Conservation (phyloP, 768 basidiomycete genomes). For the Rhodotorula babjevae region DNA sequence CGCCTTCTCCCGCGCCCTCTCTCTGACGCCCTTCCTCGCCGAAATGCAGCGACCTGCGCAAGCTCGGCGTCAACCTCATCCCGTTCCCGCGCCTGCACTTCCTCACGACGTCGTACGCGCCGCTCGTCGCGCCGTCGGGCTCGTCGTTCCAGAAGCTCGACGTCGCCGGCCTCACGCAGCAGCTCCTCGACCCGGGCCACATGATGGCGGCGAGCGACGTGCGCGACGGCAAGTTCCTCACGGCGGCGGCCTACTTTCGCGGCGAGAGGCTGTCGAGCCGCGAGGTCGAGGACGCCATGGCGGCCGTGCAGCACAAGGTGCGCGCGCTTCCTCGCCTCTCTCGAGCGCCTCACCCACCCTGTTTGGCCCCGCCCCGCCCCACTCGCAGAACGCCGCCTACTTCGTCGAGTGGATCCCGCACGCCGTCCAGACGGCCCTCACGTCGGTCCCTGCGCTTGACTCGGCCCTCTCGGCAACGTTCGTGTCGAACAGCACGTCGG, state of each 20-base stretch:
- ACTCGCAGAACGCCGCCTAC: conserved; percentile 35
- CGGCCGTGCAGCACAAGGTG: conserved; percentile 61
- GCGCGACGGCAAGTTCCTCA: conserved; percentile 76
- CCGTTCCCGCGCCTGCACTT: conserved; percentile 98
- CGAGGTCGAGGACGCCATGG: conserved; percentile 73
- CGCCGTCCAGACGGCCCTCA: conserved; percentile 49
- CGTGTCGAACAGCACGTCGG: conserved; percentile 92
- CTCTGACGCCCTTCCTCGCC: background rate
- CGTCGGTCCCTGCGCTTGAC: conserved; percentile 87
- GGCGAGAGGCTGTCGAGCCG: conserved; percentile 67
- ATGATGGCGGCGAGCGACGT: conserved; percentile 79
- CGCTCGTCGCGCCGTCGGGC: conserved; percentile 67
- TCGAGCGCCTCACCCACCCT: too few relatives aligned
- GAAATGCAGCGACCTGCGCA: conserved; percentile 61
- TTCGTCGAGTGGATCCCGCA: conserved; percentile 45
- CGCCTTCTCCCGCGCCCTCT: background rate
- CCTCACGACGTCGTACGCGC: conserved; percentile 91
- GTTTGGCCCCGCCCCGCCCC: background rate
- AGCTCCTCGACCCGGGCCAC: conserved; percentile 70
- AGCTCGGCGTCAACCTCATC: conserved; percentile 86
- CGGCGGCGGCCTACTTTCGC: conserved; percentile 80
- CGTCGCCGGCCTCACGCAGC: conserved; percentile 64
- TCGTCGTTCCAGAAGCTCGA: conserved; percentile 60
- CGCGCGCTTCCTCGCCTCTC: background rate
- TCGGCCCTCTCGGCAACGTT: conserved; percentile 70